Conservation (phyloP, 352 stramenopile genomes). For the Phytophthora brassicae region DNA sequence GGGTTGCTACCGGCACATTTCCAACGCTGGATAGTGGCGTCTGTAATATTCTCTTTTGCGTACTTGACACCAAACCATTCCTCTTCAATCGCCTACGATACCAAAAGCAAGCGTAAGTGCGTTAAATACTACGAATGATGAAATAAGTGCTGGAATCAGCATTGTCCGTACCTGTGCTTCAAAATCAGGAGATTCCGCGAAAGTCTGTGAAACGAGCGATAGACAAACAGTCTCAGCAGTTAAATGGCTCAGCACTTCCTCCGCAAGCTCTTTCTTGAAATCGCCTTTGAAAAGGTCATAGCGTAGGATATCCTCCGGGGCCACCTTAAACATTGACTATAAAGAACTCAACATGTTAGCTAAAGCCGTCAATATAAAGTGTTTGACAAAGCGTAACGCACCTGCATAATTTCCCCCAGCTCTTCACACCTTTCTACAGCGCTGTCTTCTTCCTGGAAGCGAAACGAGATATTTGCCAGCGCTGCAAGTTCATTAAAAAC, state of each 20-base stretch:
- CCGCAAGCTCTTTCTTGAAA: slow-evolving; percentile 48
- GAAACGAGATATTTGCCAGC: slow-evolving; percentile 70
- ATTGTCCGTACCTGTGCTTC: slow-evolving; percentile 29
- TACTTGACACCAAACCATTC: slow-evolving; percentile 73
- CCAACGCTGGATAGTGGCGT: slow-evolving; percentile 41
- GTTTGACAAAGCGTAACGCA: slow-evolving; percentile 10
- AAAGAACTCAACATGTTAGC: slow-evolving; percentile 8
- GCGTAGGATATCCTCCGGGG: slow-evolving; percentile 52
- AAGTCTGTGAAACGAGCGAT: slow-evolving; percentile 51
- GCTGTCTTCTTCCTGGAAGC: slow-evolving; percentile 73
- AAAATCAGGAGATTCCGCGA: slow-evolving; percentile 41
- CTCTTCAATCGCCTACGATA: slow-evolving; percentile 39
- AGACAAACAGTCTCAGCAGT: slow-evolving; percentile 53
- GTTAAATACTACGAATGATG: neutral
- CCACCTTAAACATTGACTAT: slow-evolving; percentile 61
- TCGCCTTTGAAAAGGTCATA: slow-evolving; percentile 63
- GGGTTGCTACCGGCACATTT: slow-evolving; percentile 36
- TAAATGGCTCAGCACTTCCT: slow-evolving; percentile 47
- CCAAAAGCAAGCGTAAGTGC: neutral
- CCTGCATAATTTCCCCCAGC: slow-evolving; percentile 75
- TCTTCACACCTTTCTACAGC: slow-evolving; percentile 72
- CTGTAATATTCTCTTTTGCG: slow-evolving; percentile 41
- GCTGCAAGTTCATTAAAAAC: slow-evolving; percentile 75
- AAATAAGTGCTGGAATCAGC: neutral
- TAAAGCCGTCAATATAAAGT: neutral